Conservation (phyloP, 2,329 filamentous ascomycete genomes). For the Aspergillus sp. region DNA sequence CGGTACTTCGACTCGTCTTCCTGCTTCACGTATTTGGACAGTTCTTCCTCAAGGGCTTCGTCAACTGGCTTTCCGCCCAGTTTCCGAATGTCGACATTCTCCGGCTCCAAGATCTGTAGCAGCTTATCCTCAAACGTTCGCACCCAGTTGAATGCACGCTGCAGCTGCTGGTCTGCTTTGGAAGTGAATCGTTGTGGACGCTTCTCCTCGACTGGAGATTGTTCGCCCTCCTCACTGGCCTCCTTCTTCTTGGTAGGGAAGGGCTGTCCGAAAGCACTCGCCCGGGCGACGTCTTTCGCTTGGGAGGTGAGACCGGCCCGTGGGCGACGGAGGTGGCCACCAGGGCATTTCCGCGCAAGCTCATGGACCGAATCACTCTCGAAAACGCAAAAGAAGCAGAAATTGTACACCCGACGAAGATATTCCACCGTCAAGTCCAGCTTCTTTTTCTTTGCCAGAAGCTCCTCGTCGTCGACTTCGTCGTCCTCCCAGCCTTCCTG, state of each 20-base stretch:
- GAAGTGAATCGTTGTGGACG: slow-evolving; percentile 67
- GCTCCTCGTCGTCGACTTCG: slow-evolving; percentile 84
- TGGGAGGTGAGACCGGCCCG: slow-evolving; percentile 79
- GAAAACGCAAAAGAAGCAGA: slow-evolving; percentile 99
- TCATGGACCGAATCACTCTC: slow-evolving; percentile 97
- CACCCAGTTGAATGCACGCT: slow-evolving; percentile 97
- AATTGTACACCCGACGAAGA: slow-evolving; percentile 92
- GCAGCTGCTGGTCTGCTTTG: slow-evolving; percentile 87
- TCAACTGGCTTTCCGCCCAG: slow-evolving; percentile 84
- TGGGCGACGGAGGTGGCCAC: slow-evolving; percentile 91
- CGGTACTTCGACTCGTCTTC: slow-evolving; percentile 97
- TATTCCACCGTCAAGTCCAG: slow-evolving; percentile 96
- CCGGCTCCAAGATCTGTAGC: slow-evolving; percentile 85
- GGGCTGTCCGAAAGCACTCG: slow-evolving; percentile 76
- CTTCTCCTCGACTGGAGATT: slow-evolving; percentile 68
- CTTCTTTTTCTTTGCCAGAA: slow-evolving; percentile 92
- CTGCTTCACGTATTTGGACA: slow-evolving; percentile 87
- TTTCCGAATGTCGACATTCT: slow-evolving; percentile 82
- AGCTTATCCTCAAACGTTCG: slow-evolving; percentile 98
- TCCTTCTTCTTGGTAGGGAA: slow-evolving; percentile 82
- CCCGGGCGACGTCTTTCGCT: slow-evolving; percentile 79
- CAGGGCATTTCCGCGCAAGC: slow-evolving; percentile 90
- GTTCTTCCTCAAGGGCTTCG: slow-evolving; percentile 82
- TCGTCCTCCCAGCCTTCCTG: slow-evolving; percentile 65
- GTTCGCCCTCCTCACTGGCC: slow-evolving; percentile 61